Conservation (phyloP, 2,329 filamentous ascomycete species). For the Cytospora schulzeri region DNA sequence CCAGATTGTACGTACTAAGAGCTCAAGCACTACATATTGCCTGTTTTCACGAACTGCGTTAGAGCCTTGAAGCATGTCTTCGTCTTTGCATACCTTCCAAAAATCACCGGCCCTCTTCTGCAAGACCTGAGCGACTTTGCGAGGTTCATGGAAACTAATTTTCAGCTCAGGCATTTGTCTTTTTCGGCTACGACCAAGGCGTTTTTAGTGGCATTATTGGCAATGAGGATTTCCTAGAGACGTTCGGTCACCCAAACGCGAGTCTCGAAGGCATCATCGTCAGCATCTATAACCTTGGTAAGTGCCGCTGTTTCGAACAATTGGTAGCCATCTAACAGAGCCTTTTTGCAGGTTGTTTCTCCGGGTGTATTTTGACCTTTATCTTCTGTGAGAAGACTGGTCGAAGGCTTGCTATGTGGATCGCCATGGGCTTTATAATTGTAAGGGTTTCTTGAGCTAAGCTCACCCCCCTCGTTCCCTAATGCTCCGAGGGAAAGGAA, state of each 20-base stretch:
- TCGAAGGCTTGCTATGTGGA: conserved; percentile 31
- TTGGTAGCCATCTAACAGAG: no score
- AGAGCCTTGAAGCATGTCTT: background rate
- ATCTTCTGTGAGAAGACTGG: conserved; percentile 31
- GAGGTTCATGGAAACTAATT: background rate
- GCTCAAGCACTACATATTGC: no score
- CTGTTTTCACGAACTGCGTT: no score
- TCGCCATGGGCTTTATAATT: conserved; percentile 34
- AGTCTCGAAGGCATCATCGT: conserved; percentile 45
- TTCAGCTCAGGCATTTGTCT: conserved; percentile 33
- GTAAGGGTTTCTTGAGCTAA: no score
- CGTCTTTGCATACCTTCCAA: background rate
- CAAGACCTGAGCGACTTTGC: background rate
- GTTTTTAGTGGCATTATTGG: conserved; percentile 51
- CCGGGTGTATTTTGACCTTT: conserved; percentile 36
- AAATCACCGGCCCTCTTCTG: no score
- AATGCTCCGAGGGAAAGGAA: no score
- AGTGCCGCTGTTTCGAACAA: no score
- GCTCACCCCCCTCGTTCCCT: conserved; percentile 12
- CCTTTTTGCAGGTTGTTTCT: conserved; percentile 42
- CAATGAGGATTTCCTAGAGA: conserved; percentile 45
- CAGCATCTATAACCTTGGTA: conserved; percentile 41
- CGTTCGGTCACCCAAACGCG: conserved; percentile 42
- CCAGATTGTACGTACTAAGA: conserved; percentile 39
- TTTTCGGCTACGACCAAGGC: conserved; percentile 51